Evolutionary conservation across 371 early-diverging fungal genomes (phyloP).

Genomic region (Batkoa obscura): DNA sequence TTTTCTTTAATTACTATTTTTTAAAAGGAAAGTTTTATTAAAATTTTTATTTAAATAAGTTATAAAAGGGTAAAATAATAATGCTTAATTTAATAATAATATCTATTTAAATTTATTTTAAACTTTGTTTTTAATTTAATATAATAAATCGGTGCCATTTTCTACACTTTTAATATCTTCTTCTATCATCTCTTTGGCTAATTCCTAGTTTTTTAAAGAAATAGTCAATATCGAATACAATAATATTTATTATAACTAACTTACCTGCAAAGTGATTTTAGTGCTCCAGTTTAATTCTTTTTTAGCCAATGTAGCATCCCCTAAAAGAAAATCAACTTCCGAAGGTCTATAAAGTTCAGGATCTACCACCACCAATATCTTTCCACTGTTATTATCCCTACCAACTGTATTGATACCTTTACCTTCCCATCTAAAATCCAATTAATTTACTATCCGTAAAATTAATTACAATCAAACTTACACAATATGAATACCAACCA

Average conservation of each 20-base stretch:
- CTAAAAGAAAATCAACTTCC: conserved; percentile 63
- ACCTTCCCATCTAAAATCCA: conserved; percentile 39
- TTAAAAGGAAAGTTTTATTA: conserved; percentile 13
- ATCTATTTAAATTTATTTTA: too few relatives aligned
- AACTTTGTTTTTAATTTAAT: too few relatives aligned
- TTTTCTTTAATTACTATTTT: conserved; percentile 92
- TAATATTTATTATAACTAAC: not conserved
- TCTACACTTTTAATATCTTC: conserved; percentile 32
- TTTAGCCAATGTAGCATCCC: conserved; percentile 60
- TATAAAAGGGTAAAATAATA: too few relatives aligned
- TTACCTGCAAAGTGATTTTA: conserved; percentile 21
- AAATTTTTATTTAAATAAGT: too few relatives aligned
- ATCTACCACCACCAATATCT: conserved; percentile 48
- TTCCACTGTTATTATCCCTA: conserved; percentile 38
- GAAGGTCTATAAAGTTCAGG: conserved; percentile 69
- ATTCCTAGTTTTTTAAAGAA: conserved; percentile 10
- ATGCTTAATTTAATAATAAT: too few relatives aligned
- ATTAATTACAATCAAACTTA: not conserved
- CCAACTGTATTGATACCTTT: conserved; percentile 52
- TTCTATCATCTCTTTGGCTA: conserved; percentile 51
- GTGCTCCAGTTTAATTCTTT: conserved; percentile 46
- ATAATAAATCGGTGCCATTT: not conserved
- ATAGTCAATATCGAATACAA: not conserved
- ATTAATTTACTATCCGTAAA: not conserved
- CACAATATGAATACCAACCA: conserved; percentile 38